Evolutionary conservation across 169 alveolate species (phyloP), one percentile per base, ranked within the genome.

Genomic region (Neospora caninum): DNA sequence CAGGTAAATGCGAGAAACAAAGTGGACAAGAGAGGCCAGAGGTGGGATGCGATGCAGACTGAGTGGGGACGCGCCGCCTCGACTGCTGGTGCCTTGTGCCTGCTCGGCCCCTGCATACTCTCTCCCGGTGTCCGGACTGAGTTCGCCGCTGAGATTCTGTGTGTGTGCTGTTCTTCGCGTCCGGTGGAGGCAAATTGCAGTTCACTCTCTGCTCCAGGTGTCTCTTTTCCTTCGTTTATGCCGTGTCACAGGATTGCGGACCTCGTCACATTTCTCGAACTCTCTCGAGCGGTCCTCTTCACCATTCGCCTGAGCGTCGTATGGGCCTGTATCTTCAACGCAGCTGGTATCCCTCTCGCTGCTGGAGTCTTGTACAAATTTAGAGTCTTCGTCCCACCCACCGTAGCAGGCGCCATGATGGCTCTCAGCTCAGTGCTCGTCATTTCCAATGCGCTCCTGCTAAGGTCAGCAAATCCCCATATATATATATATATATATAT

Each of bases 301-400:
- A 49, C 54, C 42, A 80, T 58, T 29, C 92, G 84, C 84, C 7
- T 31, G 43, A 36, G 84, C 45, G 16, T 87, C 70, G 38, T 93
- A 54, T 86, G 92, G 95, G 95, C 93, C 20, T 86, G 54, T 80
- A 45, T 67, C 49, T 93, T 93, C 88, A 93, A 93, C 82, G 42
- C 64, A 0, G n/a, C 86, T 34, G 83, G 78, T 69, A 34, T 93
- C 45, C 95, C 95, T 29, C n/a, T 84, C n/a, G 95, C 95, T 4
- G 95, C 95, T 4, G 95, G 95, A 20, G 86, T 64, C 64, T 58
- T 93, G 18, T 93, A 64, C 49, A 80, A 84, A 88, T 73, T 10
- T 27, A 70, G 39, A 27, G 39, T 84, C 80, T 16, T 9, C 86
- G 41, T 93, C 27, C 92, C 95, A 1, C 92, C 95, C 18, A 88